phyloP scores from a whole-genome alignment of 805 yeast species.

The Monosporozyma siamensis region DNA sequence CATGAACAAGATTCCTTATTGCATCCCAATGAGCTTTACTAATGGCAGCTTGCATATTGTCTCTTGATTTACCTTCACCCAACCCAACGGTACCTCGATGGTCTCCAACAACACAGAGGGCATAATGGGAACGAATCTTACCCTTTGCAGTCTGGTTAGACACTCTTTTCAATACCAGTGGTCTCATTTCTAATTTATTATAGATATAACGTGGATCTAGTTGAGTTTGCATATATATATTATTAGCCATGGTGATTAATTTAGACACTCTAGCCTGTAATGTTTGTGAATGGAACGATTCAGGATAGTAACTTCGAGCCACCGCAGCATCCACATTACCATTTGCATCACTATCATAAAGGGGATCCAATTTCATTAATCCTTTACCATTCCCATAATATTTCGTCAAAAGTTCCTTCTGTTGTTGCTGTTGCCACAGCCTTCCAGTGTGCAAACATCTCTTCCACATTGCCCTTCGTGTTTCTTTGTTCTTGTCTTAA shows the following conservation, averaged over 20 bases:
- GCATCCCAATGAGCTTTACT: slow-evolving; percentile 90
- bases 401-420: slow-evolving; percentile 27
- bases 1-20: slow-evolving; percentile 66
- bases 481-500: no score
- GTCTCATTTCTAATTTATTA: slow-evolving; percentile 48
- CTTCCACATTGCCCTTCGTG: background rate
- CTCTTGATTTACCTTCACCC: slow-evolving; percentile 88
- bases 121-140: slow-evolving; percentile 72
- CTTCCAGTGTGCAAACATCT: background rate
- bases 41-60: slow-evolving; percentile 64
- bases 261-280: background rate
- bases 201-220: slow-evolving; percentile 52
- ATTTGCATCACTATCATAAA: no score
- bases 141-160: slow-evolving; percentile 90
- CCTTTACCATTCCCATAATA: slow-evolving; percentile 46
- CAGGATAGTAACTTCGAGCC: background rate
- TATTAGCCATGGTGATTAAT: slow-evolving; percentile 34
- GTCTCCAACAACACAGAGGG: slow-evolving; percentile 86
- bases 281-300: background rate
- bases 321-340: no score
- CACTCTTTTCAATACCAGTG: slow-evolving; percentile 67
- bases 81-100: slow-evolving; percentile 87
- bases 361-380: slow-evolving; percentile 57
- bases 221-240: slow-evolving; percentile 56
- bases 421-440: background rate